A percentile compares a stretch with the other conserved stretches of the same genome.
phyloP scores from a whole-genome alignment of 345 rosid genomes.

The Fremontodendron californicum region DNA sequence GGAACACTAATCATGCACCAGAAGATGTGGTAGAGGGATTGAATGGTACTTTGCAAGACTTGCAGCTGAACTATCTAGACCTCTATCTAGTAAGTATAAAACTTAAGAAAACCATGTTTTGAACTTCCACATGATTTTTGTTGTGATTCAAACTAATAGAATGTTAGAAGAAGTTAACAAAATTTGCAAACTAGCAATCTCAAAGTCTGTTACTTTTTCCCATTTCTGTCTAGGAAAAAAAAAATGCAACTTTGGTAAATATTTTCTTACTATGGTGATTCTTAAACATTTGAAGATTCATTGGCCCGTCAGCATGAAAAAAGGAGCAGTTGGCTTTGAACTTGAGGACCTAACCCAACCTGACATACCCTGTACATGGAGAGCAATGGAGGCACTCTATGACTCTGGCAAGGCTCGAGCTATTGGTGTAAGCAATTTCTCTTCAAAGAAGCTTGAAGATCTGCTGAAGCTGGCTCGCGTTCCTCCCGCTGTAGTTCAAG shows the following conservation, averaged over 20 bases:
- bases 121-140: not conserved
- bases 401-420: conserved; percentile 58
- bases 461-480: conserved; percentile 37
- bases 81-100: conserved; percentile 54
- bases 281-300: conserved; percentile 45
- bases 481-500: conserved; percentile 46
- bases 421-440: conserved; percentile 60
- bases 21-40: conserved; percentile 56
- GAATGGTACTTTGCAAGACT: conserved; percentile 49
- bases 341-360: conserved; percentile 49
- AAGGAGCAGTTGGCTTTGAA: conserved; percentile 42
- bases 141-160: no score
- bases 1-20: conserved; percentile 56
- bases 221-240: no score
- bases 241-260: not conserved
- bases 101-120: not conserved
- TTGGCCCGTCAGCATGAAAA: conserved; percentile 72
- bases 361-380: conserved; percentile 64
- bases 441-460: conserved; percentile 45
- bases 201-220: no score
- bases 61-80: conserved; percentile 66
- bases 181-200: no score
- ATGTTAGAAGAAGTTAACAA: no score
- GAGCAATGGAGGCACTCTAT: conserved; percentile 59
- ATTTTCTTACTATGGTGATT: not conserved